Evolutionary conservation across 345 rosid species (phyloP).

Genomic region (Pistacia atlantica): DNA sequence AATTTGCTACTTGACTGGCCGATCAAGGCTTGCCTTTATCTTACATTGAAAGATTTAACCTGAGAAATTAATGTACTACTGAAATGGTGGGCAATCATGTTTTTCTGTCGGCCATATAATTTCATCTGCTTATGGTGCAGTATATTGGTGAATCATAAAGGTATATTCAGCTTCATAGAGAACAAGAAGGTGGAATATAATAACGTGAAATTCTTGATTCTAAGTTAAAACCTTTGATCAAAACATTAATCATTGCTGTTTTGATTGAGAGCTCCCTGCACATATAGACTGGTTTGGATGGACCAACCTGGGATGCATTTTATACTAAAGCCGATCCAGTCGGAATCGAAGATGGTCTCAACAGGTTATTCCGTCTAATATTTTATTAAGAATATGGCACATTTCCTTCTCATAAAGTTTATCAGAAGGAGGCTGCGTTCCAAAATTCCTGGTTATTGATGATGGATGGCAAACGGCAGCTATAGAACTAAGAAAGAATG

Average conservation of each 20-base stretch:
- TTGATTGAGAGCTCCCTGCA: slow-evolving; percentile 24
- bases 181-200: slow-evolving; percentile 35
- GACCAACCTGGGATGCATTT: slow-evolving; percentile 54
- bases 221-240: not conserved
- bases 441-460: slow-evolving; percentile 36
- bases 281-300: slow-evolving; percentile 39
- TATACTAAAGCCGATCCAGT: slow-evolving; percentile 30
- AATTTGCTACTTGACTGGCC: not conserved
- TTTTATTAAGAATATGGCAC: not conserved
- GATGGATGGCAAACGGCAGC: slow-evolving; percentile 42
- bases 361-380: slow-evolving; percentile 13
- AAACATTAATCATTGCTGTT: not conserved
- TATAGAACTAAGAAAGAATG: slow-evolving; percentile 25
- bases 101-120: not conserved
- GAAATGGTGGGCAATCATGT: not conserved
- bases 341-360: slow-evolving; percentile 38
- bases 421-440: slow-evolving; percentile 30
- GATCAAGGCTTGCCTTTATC: not conserved
- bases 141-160: slow-evolving; percentile 36
- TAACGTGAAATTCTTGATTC: not conserved
- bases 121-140: slow-evolving; percentile 14
- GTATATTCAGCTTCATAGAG: slow-evolving; percentile 35
- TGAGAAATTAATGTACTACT: too few relatives aligned
- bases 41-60: not conserved
- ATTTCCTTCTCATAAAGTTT: slow-evolving; percentile 13